Evolutionary conservation across 2,329 filamentous ascomycete species (phyloP), one percentile per base, ranked within the genome.

Genomic region (Aurifilum marmelostoma): DNA sequence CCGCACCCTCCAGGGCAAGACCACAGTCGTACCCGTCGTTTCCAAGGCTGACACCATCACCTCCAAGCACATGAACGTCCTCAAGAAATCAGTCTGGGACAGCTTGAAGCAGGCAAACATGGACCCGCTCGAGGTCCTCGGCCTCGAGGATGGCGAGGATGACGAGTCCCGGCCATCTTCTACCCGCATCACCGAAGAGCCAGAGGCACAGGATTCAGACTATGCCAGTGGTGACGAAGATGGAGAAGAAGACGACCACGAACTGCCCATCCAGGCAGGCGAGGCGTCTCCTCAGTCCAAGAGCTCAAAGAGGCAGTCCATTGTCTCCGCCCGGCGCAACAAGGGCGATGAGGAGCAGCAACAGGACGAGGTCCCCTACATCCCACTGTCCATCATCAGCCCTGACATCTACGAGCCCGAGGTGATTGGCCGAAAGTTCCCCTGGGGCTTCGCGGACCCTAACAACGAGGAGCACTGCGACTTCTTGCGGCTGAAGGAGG

Each of bases 41-140:
- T 92, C 94, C 77, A 99, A 99, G 81, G 95, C 96, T 52, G 96
- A 99, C 78, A 97, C 94, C 18, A 92, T 98, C 75, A 98, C 96
- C n/a, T 90, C 92, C 0, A 91, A 92, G 66, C 96, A 99, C 80
- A 98, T 98, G 96, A 85, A 88, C 60, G 90, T 93, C 75, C 87
- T 99, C 73, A 97, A 97, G 84, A 93, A 91, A 80, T 90, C 91
- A 16, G 94, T 99, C 43, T 97, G 92, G 89, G 89, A 93, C 66
- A 94, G 92, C 74, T 85, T 99, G 72, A 95, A 96, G 81, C 89
- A 89, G 75, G 90, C 93, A 18, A 92, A 92, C 73, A 85, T 99
- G 67, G 94, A 99, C 76, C 95, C 95, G 2, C 83, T 99, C 34
- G 93, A 97, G 78, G 89, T 92, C 21, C 85, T 99, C 43, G 92